Percentiles rank a stretch among this genome's conserved stretches.
Evolutionary conservation across 2,329 filamentous ascomycete species (phyloP).

Genomic region (Colletotrichum caudatum): DNA sequence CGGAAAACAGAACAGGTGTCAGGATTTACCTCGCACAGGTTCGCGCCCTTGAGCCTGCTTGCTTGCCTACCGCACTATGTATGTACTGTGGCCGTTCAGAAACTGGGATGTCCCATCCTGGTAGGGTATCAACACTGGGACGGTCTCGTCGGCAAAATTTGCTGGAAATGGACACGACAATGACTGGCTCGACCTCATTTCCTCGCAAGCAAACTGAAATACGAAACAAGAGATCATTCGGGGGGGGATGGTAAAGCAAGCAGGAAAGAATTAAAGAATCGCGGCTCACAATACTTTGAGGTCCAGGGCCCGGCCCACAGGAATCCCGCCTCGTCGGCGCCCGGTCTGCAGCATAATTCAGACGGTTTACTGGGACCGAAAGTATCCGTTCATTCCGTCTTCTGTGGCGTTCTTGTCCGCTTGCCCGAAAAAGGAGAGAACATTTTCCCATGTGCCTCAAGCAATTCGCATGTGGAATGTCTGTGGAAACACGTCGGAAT

Average conservation of each 20-base stretch:
- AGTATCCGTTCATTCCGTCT: conserved; percentile 10
- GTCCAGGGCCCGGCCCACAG: neutral
- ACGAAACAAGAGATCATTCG: conserved; percentile 13
- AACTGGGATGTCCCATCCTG: conserved; percentile 33
- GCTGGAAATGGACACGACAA: conserved; percentile 9
- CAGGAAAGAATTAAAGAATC: neutral
- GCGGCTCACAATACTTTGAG: neutral
- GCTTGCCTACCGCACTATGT: neutral
- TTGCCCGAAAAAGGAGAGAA: neutral
- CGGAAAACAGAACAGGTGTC: conserved; percentile 9
- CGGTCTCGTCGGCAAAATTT: conserved; percentile 14
- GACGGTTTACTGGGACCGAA: conserved; percentile 4
- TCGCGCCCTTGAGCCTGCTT: conserved; percentile 5
- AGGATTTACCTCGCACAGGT: conserved; percentile 18
- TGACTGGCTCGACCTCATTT: conserved; percentile 16
- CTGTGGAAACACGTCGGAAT: neutral
- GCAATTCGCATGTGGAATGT: conserved; percentile 9
- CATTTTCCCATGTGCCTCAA: neutral
- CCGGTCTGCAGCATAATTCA: neutral
- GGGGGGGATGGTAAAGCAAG: conserved; percentile 6
- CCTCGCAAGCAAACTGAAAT: neutral
- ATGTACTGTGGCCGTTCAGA: conserved; percentile 11
- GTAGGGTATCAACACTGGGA: conserved; percentile 29
- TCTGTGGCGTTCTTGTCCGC: neutral
- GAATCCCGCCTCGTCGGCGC: neutral